phyloP scores from a whole-genome alignment of 208 protist genomes.

The Trypanosoma boissoni region DNA sequence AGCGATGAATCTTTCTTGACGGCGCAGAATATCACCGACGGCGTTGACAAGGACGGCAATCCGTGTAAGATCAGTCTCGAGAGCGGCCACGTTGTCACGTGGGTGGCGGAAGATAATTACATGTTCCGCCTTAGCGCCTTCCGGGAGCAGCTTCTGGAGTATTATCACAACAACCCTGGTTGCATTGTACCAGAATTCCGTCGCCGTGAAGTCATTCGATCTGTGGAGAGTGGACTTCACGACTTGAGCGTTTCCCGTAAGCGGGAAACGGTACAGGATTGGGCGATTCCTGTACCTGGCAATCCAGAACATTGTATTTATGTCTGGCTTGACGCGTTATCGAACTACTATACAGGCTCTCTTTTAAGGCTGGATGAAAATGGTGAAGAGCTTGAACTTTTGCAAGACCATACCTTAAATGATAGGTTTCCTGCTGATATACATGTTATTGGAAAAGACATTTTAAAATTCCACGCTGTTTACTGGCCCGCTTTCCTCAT shows the following conservation, averaged over 20 bases:
- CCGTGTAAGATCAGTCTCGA: slow-evolving; percentile 92
- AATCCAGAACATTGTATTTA: slow-evolving; percentile 97
- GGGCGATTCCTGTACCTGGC: slow-evolving; percentile 97
- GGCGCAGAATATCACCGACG: slow-evolving; percentile 73
- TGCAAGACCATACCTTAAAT: slow-evolving; percentile 40
- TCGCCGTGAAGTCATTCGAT: slow-evolving; percentile 90
- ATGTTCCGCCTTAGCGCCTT: slow-evolving; percentile 96
- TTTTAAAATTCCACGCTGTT: slow-evolving; percentile 98
- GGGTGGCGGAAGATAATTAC: slow-evolving; percentile 98
- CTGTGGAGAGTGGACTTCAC: slow-evolving; percentile 81
- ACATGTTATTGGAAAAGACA: slow-evolving; percentile 99
- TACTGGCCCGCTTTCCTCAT: slow-evolving; percentile 99
- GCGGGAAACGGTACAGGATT: slow-evolving; percentile 80
- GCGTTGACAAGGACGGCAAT: slow-evolving; percentile 88
- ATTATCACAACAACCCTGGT: slow-evolving; percentile 76
- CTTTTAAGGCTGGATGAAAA: slow-evolving; percentile 37
- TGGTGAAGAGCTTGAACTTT: slow-evolving; percentile 34
- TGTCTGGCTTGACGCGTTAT: slow-evolving; percentile 99
- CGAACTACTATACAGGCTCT: slow-evolving; percentile 98
- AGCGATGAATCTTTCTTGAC: slow-evolving; percentile 97
- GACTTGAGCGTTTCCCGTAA: slow-evolving; percentile 97
- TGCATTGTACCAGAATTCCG: slow-evolving; percentile 92
- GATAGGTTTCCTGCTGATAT: slow-evolving; percentile 80
- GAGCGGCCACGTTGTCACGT: slow-evolving; percentile 91
- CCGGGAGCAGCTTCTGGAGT: slow-evolving; percentile 80